Base-by-base conservation (phyloP, 2,329 filamentous ascomycete genomes). In the Metarhizium brunneum region DNA sequence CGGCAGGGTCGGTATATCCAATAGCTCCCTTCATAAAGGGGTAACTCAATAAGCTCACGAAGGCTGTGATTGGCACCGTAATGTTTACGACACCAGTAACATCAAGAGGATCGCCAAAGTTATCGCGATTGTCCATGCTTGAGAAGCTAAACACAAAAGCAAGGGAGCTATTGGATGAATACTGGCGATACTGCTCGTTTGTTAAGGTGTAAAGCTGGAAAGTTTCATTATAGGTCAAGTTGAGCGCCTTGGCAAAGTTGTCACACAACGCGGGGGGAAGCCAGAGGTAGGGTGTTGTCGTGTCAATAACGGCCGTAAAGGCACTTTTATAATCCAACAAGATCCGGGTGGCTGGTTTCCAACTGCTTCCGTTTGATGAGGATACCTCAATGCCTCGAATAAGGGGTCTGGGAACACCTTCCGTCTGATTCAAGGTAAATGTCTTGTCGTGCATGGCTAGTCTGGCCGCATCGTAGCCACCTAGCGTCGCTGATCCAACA, bases 401-500 rank as follows among this genome's bases (percentile, higher is more conserved):
- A 18, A 84, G 69, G 58, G 84, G 77, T 51, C 80, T 74, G 38
- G 83, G 81, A 52, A 82, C 76, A 62, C 83, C 78, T 49, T 77
- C 73, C 16, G 75, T 72, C 47, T 82, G 71, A 42, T 76, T 73
- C n/a, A 85, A 67, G 50, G 71, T 76, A 66, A 90, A 90, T 1
- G 74, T 74, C 13, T 77, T 73, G 54, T 83, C 72, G 65, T 90
- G 87, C 1, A 76, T 70, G 36, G 81, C 72, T 57, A 87, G 83
- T 47, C 85, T 79, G 47, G 80, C 77, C 13, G 75, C 68, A 65
- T 90, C 87, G 64, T 85, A 89, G 32, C 88, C 87, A 25, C 88
- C 87, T 10, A 91, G 71, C 0, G 84, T 87, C 49, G 90, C 68
- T 35, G 83, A 85, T 42, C 76, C 75, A 10, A 79, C 76, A 8